Evolutionary conservation across 208 protist species (phyloP), one percentile per base, ranked within the genome.

Genomic region (Naegleria fowleri): DNA sequence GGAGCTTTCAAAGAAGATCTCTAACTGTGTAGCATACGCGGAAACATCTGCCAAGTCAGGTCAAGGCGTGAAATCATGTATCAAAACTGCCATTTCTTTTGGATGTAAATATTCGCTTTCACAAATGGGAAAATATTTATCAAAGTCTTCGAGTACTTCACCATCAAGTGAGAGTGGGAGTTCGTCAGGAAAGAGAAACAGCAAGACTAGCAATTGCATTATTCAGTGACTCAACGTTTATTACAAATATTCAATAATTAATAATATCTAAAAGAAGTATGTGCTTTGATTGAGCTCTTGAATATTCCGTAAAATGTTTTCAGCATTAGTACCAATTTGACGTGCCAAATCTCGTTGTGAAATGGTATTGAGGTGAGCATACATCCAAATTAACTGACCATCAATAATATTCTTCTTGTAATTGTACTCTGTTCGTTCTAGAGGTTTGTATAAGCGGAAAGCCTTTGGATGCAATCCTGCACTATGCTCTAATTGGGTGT

Each of bases 401-500:
- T 89, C 86, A 67, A 89, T 89, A 5, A 89, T 29, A 41, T 89
- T 89, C 86, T 67, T 89, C n/a, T 89, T 55, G 25, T 58, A 40
- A 40, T 67, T 67, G 29, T 89, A 41, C 38, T 88, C 41, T 33
- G 33, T n/a, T 13, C n/a, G 16, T 40, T 86, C n/a, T 0, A 51
- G 11, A 19, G 41, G 41, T 9, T 89, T 89, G 13, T 43, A 89
- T 41, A 89, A 67, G n/a, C 86, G n/a, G n/a, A 33, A 89, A n/a
- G 43, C n/a, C 25, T 89, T 89, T 67, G 86, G 86, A 89, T 89
- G 86, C 7, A 89, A 67, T 7, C 86, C 86, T 41, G 86, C 86
- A 5, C n/a, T 11, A 41, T 89, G 86, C 25, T 89, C n/a, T 29
- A 89, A 40, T 67, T 89, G 86, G 25, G 86, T 89, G n/a, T 89